phyloP scores from a whole-genome alignment of 176 grass and related monocot genomes.

The Cymbopogon citratus region DNA sequence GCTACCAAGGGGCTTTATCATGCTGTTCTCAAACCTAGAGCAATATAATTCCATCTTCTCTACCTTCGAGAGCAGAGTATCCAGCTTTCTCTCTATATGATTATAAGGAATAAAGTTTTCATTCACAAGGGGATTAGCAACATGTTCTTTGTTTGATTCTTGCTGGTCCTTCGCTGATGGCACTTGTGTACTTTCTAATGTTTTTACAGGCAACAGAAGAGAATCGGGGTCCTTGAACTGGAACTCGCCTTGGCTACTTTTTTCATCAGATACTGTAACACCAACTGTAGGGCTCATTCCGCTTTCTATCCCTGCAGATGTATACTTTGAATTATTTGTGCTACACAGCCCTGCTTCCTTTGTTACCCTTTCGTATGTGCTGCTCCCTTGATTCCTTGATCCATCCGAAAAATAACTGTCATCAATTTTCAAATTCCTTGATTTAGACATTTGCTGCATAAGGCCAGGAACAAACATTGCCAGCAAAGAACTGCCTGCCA shows the following conservation, averaged over 20 bases:
- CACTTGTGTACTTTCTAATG: conserved; percentile 25
- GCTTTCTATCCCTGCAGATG: conserved; percentile 8
- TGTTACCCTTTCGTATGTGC: background rate
- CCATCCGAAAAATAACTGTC: conserved; percentile 44
- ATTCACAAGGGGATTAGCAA: background rate
- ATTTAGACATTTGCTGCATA: conserved; percentile 78
- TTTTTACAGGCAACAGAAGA: conserved; percentile 23
- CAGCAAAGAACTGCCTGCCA: conserved; percentile 62
- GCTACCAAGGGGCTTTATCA: conserved; percentile 58
- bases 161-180: background rate
- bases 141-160: conserved; percentile 22
- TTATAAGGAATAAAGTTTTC: conserved; percentile 24
- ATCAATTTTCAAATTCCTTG: conserved; percentile 47
- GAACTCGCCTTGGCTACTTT: conserved; percentile 18
- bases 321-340: conserved; percentile 16
- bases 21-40: conserved; percentile 65
- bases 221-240: conserved; percentile 24
- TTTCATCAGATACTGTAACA: conserved; percentile 18
- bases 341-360: background rate
- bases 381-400: conserved; percentile 18
- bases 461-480: conserved; percentile 79
- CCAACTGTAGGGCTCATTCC: conserved; percentile 21
- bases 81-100: conserved; percentile 64
- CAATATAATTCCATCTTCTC: conserved; percentile 75
- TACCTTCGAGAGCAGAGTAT: conserved; percentile 65